phyloP scores from a whole-genome alignment of 768 basidiomycete species.

The Auriscalpium vulgare region DNA sequence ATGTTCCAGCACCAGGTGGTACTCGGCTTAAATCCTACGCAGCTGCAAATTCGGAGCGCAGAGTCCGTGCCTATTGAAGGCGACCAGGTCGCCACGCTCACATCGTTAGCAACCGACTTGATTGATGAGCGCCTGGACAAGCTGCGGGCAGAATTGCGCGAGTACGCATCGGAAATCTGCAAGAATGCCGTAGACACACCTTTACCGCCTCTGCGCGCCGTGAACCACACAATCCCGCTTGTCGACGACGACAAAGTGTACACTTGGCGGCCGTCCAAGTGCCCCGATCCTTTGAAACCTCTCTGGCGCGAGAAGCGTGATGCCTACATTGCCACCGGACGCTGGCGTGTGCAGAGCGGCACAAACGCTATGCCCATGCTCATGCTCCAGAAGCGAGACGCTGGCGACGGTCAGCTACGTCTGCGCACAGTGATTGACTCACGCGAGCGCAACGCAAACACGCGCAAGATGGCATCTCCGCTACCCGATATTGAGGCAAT shows the following conservation, averaged over 20 bases:
- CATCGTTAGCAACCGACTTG: background rate
- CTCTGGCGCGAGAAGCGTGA: slow-evolving; percentile 24
- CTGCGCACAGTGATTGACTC: slow-evolving; percentile 21
- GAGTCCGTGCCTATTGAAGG: background rate
- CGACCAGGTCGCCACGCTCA: background rate
- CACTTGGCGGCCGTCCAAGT: slow-evolving; percentile 27
- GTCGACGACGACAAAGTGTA: slow-evolving; percentile 25
- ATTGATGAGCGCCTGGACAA: background rate
- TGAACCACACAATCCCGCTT: slow-evolving; percentile 31
- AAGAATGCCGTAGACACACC: slow-evolving; percentile 13
- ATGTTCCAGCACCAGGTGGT: slow-evolving; percentile 17
- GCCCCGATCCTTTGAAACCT: slow-evolving; percentile 24
- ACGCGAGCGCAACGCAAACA: slow-evolving; percentile 25
- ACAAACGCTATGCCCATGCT: slow-evolving; percentile 27
- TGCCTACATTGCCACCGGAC: slow-evolving; percentile 21
- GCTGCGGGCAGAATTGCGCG: slow-evolving; percentile 8
- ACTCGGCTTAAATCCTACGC: background rate
- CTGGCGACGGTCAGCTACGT: slow-evolving; percentile 13
- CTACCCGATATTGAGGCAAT: slow-evolving; percentile 24
- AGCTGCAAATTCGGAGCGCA: background rate
- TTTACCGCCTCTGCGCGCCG: slow-evolving; percentile 21
- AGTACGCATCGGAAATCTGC: slow-evolving; percentile 15
- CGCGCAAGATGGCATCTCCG: slow-evolving; percentile 18
- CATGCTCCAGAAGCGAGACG: slow-evolving; percentile 21
- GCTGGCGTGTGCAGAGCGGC: slow-evolving; percentile 23